Evolutionary conservation across 139 green algal species (phyloP).

Genomic region (Chlamydomonas incerta): DNA sequence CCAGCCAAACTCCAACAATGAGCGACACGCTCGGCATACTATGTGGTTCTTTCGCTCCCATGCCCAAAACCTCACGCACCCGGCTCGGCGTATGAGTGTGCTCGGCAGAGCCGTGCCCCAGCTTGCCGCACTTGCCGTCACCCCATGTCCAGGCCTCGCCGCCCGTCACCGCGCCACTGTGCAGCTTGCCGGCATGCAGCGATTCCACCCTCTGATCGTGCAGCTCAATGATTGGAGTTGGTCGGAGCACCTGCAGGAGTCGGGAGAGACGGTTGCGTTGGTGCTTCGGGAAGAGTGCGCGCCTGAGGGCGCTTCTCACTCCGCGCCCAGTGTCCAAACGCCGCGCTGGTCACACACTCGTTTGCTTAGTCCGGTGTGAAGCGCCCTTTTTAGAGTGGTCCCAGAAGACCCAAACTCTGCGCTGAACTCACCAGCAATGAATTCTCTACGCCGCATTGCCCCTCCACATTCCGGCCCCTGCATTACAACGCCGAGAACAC

Average conservation of each 20-base stretch:
- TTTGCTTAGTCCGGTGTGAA: no score
- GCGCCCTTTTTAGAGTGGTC: no score
- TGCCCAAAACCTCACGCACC: slow-evolving; percentile 2
- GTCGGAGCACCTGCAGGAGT: slow-evolving; percentile 41
- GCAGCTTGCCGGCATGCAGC: slow-evolving; percentile 58
- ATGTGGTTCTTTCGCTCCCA: no score
- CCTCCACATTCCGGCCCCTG: slow-evolving; percentile 75
- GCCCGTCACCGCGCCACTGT: slow-evolving; percentile 51
- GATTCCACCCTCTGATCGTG: slow-evolving; percentile 22
- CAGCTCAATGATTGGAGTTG: slow-evolving; percentile 58
- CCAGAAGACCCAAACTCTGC: no score
- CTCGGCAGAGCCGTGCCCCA: slow-evolving; percentile 68
- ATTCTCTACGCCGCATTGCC: slow-evolving; percentile 61
- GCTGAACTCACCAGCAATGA: slow-evolving; percentile 41
- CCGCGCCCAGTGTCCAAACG: no score
- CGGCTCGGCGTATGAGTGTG: slow-evolving; percentile 33
- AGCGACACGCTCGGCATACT: no score
- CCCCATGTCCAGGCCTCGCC: slow-evolving; percentile 74
- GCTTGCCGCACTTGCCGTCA: slow-evolving; percentile 69
- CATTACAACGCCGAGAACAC: no score
- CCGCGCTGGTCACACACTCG: no score
- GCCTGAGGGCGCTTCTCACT: no score
- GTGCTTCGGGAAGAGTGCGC: no score
- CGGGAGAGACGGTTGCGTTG: no score
- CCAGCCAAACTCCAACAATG: no score